Conservation (phyloP, 2,329 filamentous ascomycete genomes). For the Cytospora mali region DNA sequence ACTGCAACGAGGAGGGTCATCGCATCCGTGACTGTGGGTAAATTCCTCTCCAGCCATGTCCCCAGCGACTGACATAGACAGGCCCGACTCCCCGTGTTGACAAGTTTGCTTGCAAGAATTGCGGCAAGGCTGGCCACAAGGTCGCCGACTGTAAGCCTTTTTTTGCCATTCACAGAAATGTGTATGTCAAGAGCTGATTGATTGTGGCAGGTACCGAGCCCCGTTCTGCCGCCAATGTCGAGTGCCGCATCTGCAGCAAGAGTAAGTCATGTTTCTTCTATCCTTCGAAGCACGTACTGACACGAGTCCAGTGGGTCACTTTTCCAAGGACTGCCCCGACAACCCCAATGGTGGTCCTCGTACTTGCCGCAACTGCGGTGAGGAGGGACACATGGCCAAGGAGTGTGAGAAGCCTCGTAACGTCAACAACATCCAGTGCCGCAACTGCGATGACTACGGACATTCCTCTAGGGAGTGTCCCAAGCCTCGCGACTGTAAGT, state of each 20-base stretch:
- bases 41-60: neutral
- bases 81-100: constrained; percentile 63
- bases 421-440: constrained; percentile 46
- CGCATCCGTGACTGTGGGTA: constrained; percentile 68
- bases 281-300: neutral
- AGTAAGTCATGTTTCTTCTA: constrained; percentile 46
- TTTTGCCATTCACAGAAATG: no score
- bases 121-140: constrained; percentile 58
- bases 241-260: constrained; percentile 67
- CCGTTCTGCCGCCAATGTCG: constrained; percentile 62
- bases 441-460: constrained; percentile 55
- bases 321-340: constrained; percentile 63
- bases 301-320: constrained; percentile 56
- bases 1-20: constrained; percentile 66
- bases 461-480: constrained; percentile 54
- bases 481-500: constrained; percentile 58
- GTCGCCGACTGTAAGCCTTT: constrained; percentile 50
- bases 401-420: constrained; percentile 60
- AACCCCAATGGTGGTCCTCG: constrained; percentile 55
- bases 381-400: constrained; percentile 61
- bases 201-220: constrained; percentile 50
- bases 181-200: constrained; percentile 32
- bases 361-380: constrained; percentile 60
- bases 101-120: constrained; percentile 70
- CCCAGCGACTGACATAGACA: constrained; percentile 34